Evolutionary conservation across 2,329 filamentous ascomycete species (phyloP).

Genomic region (Neonectria faginata): DNA sequence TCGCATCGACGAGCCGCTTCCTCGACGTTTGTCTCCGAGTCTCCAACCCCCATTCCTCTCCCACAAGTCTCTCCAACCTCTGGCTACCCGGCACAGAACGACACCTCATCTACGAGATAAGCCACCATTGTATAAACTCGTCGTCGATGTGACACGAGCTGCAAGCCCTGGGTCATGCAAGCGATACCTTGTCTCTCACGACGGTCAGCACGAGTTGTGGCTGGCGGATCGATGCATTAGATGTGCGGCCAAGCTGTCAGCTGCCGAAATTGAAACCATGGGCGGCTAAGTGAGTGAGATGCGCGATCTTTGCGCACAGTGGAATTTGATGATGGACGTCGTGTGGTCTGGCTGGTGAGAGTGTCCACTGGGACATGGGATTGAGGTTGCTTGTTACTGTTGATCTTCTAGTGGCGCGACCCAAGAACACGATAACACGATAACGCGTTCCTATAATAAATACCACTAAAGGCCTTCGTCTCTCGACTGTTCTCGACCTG

Average conservation of each 20-base stretch:
- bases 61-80: neutral
- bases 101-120: neutral
- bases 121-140: constrained; percentile 29
- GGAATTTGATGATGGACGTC: no score
- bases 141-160: constrained; percentile 33
- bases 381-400: neutral
- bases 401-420: neutral
- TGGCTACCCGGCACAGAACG: neutral
- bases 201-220: constrained; percentile 16
- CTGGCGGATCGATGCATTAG: constrained; percentile 25
- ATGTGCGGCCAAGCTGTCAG: constrained; percentile 20
- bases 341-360: neutral
- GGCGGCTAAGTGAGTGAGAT: neutral
- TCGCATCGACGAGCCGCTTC: neutral
- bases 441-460: no score
- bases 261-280: constrained; percentile 22
- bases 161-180: constrained; percentile 37
- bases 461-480: no score
- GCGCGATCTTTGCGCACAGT: neutral
- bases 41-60: neutral
- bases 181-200: constrained; percentile 33
- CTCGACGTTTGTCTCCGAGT: neutral
- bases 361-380: neutral
- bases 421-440: neutral
- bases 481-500: neutral